phyloP scores from a whole-genome alignment of 768 basidiomycete species.

The Cystofilobasidium ferigula region DNA sequence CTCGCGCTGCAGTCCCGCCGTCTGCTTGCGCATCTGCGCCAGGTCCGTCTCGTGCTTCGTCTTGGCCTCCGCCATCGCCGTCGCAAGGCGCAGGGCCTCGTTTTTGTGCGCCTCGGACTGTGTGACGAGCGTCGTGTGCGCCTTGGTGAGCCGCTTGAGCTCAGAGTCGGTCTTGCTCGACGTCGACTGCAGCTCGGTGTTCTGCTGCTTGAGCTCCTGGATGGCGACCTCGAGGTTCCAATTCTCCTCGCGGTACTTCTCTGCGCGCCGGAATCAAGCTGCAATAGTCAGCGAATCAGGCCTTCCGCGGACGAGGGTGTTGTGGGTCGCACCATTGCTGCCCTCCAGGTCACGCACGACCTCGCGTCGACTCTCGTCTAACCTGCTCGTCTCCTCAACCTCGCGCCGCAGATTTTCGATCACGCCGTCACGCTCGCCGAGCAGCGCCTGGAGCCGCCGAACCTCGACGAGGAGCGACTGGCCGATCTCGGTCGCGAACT shows the following conservation, averaged over 20 bases:
- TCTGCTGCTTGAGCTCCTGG: constrained; percentile 69
- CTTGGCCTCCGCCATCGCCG: constrained; percentile 59
- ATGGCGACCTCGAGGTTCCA: constrained; percentile 94
- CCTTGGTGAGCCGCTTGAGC: constrained; percentile 64
- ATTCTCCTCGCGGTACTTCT: constrained; percentile 95
- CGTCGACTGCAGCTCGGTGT: constrained; percentile 55
- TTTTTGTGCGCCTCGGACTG: constrained; percentile 73
- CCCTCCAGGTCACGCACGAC: constrained; percentile 72
- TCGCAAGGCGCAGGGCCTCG: constrained; percentile 62
- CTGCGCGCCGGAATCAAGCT: constrained; percentile 39
- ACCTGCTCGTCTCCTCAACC: constrained; percentile 44
- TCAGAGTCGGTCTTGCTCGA: constrained; percentile 66
- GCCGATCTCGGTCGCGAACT: constrained; percentile 97
- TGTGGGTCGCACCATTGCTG: constrained; percentile 53
- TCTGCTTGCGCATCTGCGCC: constrained; percentile 75
- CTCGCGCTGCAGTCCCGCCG: constrained; percentile 78
- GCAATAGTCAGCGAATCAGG: no score
- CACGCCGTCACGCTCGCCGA: constrained; percentile 84
- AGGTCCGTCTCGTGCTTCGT: constrained; percentile 90
- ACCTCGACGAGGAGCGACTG: constrained; percentile 85
- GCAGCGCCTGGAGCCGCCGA: constrained; percentile 73
- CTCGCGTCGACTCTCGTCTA: constrained; percentile 46
- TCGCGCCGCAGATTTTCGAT: constrained; percentile 74
- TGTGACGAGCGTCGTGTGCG: constrained; percentile 62
- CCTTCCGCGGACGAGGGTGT: no score